These are phyloP conservation scores for Rubia tinctorum DNA, from an alignment of 305 asterid species.

Conservation along the genomic window DNA sequence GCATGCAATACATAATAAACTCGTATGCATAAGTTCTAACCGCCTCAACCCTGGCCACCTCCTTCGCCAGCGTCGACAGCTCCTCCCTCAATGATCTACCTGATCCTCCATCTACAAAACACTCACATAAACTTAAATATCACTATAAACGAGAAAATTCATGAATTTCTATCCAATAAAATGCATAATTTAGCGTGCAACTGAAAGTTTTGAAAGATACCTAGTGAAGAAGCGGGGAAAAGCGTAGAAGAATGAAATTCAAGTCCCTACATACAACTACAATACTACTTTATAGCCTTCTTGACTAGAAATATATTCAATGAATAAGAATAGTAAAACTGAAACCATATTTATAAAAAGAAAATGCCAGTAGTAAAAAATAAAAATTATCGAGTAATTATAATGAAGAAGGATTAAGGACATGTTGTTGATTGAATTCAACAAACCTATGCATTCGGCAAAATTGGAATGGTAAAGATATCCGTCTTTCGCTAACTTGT, in stretches of 20 bases:
- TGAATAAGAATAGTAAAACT: too few species aligned
- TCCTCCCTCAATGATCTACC: conserved; percentile 68
- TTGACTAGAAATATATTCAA: too few species aligned
- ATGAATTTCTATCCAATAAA: conserved; percentile 1
- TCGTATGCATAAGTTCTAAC: conserved; percentile 87
- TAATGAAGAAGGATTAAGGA: too few species aligned
- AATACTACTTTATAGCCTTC: too few species aligned
- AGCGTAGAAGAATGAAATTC: conserved; percentile 46
- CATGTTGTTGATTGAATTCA: too few species aligned
- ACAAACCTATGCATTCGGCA: too few species aligned
- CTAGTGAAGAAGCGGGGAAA: conserved; percentile 37
- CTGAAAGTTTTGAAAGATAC: conserved; percentile 6
- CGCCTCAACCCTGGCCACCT: conserved; percentile 90
- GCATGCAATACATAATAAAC: conserved; percentile 8
- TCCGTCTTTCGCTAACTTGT: too few species aligned
- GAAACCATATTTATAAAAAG: too few species aligned
- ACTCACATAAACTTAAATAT: not conserved
- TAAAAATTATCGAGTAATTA: too few species aligned
- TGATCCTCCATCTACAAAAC: conserved; percentile 48
- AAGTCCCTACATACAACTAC: too few species aligned
- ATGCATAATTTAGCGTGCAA: not conserved
- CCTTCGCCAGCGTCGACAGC: conserved; percentile 88
- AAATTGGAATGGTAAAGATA: too few species aligned
- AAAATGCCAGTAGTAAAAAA: too few species aligned
- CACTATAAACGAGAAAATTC: not conserved